phyloP scores from a whole-genome alignment of 2,329 filamentous ascomycete species.

The Trichoderma brevicompactum region DNA sequence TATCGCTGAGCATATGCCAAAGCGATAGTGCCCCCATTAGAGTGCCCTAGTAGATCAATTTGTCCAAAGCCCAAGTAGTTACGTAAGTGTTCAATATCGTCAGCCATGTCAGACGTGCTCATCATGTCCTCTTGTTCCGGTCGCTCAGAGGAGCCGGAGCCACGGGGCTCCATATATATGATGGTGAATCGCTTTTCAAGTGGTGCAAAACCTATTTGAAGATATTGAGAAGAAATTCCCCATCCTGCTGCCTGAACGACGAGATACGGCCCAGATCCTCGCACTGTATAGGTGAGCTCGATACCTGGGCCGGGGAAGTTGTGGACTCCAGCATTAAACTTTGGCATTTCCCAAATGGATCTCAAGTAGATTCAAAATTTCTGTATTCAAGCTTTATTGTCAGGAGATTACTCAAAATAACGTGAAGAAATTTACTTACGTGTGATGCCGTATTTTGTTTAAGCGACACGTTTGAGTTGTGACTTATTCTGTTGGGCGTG shows the following conservation, averaged over 20 bases:
- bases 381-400: neutral
- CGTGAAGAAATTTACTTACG: neutral
- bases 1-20: neutral
- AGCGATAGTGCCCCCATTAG: neutral
- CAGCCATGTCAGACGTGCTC: conserved; percentile 1
- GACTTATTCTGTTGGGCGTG: neutral
- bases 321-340: neutral
- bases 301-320: neutral
- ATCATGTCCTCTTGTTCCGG: neutral
- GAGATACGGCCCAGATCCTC: conserved; percentile 2
- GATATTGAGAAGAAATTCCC: conserved; percentile 9
- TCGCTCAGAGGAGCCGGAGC: neutral
- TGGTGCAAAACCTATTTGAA: neutral
- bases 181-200: neutral
- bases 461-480: too few species aligned
- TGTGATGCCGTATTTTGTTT: neutral
- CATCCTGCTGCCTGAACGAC: neutral
- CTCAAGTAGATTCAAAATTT: neutral
- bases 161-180: neutral
- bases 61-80: neutral
- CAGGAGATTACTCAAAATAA: neutral
- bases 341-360: neutral
- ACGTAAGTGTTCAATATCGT: neutral
- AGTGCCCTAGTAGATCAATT: neutral
- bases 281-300: neutral